Evolutionary conservation across 768 basidiomycete species (phyloP).

Genomic region (Boletus speciosus): DNA sequence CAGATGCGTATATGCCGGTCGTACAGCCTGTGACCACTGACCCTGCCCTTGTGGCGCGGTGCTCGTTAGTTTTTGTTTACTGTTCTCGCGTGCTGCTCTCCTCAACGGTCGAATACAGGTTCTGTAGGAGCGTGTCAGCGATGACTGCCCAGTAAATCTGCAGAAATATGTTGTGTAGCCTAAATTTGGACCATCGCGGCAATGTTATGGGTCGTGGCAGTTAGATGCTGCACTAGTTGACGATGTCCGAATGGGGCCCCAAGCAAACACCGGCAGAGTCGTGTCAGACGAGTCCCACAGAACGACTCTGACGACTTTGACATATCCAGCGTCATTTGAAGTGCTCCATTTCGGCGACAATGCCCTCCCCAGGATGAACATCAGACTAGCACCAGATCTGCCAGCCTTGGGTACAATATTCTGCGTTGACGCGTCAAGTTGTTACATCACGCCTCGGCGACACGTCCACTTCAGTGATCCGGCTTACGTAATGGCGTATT

Average conservation of each 20-base stretch:
- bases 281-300: background rate
- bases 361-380: too few relatives aligned
- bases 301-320: background rate
- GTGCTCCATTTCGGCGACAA: too few relatives aligned
- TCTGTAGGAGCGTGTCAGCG: background rate
- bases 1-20: background rate
- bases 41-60: background rate
- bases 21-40: background rate
- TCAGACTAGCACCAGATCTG: too few relatives aligned
- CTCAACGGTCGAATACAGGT: background rate
- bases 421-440: too few relatives aligned
- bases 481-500: too few relatives aligned
- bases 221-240: background rate
- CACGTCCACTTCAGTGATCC: too few relatives aligned
- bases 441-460: too few relatives aligned
- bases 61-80: background rate
- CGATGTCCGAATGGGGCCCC: background rate
- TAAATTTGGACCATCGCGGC: background rate
- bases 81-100: background rate
- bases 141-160: background rate
- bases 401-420: too few relatives aligned
- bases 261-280: too few relatives aligned
- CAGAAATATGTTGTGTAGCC: background rate
- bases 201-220: background rate
- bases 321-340: background rate